Evolutionary conservation across 2,329 filamentous ascomycete species (phyloP).

Genomic region (Rhytidhysteron rufulum): DNA sequence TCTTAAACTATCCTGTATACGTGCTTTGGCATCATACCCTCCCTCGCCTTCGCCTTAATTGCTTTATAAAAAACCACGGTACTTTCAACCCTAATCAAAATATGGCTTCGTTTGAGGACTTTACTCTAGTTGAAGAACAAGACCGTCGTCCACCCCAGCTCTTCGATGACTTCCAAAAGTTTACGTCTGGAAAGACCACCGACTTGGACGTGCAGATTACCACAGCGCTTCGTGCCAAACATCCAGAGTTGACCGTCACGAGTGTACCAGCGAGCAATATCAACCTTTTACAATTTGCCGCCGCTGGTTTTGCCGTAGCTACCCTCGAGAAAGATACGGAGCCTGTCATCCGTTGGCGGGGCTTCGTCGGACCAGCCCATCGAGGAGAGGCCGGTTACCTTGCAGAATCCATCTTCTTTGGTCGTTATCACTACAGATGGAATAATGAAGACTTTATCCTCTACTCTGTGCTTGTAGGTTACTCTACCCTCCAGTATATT

Average conservation of each 20-base stretch:
- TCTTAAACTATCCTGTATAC: no score
- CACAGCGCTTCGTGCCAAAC: slow-evolving; percentile 29
- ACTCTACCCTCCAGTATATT: slow-evolving; percentile 35
- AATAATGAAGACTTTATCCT: slow-evolving; percentile 36
- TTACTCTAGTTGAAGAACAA: slow-evolving; percentile 27
- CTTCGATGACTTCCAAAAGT: slow-evolving; percentile 31
- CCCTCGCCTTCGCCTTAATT: no score
- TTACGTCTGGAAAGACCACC: slow-evolving; percentile 31
- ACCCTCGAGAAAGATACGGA: slow-evolving; percentile 36
- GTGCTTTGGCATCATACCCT: no score
- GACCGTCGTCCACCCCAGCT: slow-evolving; percentile 19
- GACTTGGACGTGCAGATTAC: slow-evolving; percentile 40
- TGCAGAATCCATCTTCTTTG: slow-evolving; percentile 38
- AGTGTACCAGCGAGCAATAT: slow-evolving; percentile 34
- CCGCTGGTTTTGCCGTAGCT: slow-evolving; percentile 37
- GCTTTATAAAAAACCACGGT: no score
- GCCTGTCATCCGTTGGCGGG: slow-evolving; percentile 34
- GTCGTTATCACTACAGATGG: slow-evolving; percentile 39
- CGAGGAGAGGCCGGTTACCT: slow-evolving; percentile 29
- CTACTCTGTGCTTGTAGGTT: slow-evolving; percentile 28
- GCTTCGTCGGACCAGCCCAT: slow-evolving; percentile 28
- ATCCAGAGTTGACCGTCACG: slow-evolving; percentile 37
- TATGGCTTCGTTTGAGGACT: slow-evolving; percentile 25
- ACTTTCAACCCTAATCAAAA: no score
- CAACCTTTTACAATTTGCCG: slow-evolving; percentile 40